phyloP scores from a whole-genome alignment of 1,284 basidiomycete genomes.

The Schizopora paradoxa region DNA sequence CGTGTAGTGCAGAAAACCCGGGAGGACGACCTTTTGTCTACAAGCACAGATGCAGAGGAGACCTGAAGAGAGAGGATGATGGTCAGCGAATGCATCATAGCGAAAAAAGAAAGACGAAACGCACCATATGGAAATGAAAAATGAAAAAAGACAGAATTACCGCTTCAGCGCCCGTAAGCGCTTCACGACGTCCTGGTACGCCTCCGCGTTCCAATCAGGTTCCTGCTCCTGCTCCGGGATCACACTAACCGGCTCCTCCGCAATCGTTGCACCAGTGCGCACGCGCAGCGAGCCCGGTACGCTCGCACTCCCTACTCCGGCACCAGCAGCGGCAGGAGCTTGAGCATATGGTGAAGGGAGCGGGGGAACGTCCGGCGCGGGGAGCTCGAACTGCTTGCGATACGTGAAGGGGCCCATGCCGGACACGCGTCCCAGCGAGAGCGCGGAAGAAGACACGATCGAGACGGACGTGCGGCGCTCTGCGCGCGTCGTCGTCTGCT shows the following conservation, averaged over 20 bases:
- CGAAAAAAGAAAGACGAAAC: background rate
- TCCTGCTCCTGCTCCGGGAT: constrained; percentile 1
- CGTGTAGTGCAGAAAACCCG: constrained; percentile 3
- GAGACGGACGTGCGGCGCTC: background rate
- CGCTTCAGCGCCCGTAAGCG: constrained; percentile 13
- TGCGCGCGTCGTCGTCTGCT: too few relatives aligned
- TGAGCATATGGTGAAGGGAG: too few relatives aligned
- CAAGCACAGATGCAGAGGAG: background rate
- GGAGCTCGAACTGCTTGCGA: too few relatives aligned
- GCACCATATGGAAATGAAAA: background rate
- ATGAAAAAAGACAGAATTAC: background rate
- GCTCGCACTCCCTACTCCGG: too few relatives aligned
- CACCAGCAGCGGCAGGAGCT: too few relatives aligned
- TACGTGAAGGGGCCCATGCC: too few relatives aligned
- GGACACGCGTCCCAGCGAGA: too few relatives aligned
- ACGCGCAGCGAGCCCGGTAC: too few relatives aligned
- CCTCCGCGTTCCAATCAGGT: constrained; percentile 16
- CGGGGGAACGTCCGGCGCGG: too few relatives aligned
- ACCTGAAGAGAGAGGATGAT: background rate
- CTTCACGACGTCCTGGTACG: constrained; percentile 16
- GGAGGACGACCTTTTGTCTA: background rate
- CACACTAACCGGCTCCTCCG: background rate
- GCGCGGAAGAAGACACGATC: background rate
- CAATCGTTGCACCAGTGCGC: too few relatives aligned
- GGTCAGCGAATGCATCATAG: background rate